Evolutionary conservation across 2,329 filamentous ascomycete species (phyloP), one percentile per base, ranked within the genome.

Genomic region (Pseudogymnoascus sp.): DNA sequence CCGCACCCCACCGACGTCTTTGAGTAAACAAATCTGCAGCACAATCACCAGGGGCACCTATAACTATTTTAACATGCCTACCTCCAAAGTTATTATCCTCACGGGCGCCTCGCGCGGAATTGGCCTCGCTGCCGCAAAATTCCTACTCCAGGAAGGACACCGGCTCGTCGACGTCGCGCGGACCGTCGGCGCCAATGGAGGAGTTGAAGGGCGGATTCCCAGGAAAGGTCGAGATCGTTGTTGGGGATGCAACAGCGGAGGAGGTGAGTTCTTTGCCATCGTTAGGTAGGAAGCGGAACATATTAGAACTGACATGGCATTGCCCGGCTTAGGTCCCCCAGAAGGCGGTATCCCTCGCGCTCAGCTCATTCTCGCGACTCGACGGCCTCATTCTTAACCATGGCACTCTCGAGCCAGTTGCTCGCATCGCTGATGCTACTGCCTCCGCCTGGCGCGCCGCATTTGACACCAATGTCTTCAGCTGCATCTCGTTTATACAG

Each of bases 351-450:
- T 79, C 87, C 3, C 76, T 86, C 0, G 88, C 92, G 0, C 71
- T 89, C 9, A 77, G 82, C 28, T 77, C 83, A 0, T 97, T 91
- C 73, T 88, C 87, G 8, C 80, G 79, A 59, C 76, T 99, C 4
- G 92, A 99, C 72, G 89, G 87, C 1, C 73, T 99, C 49, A 85
- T 99, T 11, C 78, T 97, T 65, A 97, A 97, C 74, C 95, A 99
- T 72, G 93, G 92, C 18, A 80, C 86, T 0, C 77, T 99, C 49
- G 83, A 86, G n/a, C 89, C 91, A 1, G 87, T 96, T 43, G 85
- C 84, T 60, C 85, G 83, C 63, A 78, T 97, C 49, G 85, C 78
- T 3, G 83, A 93, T 62, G 81, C 82, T 14, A 83, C 84, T n/a
- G 71, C 86, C 0, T 85, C 89, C 38, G 87, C 89, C 65, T 97